phyloP scores from a whole-genome alignment of 331 rosid genomes.

The Quercus phellos region DNA sequence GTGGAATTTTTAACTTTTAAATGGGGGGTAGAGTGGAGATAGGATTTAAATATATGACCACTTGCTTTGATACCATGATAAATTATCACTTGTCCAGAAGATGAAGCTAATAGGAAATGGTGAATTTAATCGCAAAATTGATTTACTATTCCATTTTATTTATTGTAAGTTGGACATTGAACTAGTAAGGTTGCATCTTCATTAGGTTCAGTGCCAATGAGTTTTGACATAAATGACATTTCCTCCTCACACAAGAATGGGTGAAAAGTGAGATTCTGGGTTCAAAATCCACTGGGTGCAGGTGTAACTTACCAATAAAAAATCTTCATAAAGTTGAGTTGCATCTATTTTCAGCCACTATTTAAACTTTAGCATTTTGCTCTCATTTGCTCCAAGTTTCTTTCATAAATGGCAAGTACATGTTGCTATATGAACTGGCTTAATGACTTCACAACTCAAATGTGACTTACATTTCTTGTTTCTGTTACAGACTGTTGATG shows the following conservation, averaged over 20 bases:
- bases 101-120: no score
- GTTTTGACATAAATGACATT: no score
- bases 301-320: no score
- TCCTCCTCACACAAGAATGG: no score
- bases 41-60: no score
- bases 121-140: no score
- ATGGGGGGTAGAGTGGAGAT: no score
- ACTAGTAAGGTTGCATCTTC: constrained; percentile 13
- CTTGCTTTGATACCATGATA: no score
- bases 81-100: no score
- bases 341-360: constrained; percentile 7
- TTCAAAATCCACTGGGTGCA: no score
- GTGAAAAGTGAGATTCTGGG: no score
- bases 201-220: background rate
- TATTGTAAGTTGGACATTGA: constrained; percentile 8
- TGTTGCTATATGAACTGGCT: background rate
- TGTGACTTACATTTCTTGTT: constrained; percentile 30
- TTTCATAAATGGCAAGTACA: background rate
- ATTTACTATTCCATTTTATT: background rate
- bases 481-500: constrained; percentile 97
- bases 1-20: no score
- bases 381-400: constrained; percentile 4
- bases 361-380: background rate
- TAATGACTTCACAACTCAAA: constrained; percentile 4
- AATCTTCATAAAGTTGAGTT: constrained; percentile 2